Percentiles rank a stretch among this genome's conserved stretches.
Evolutionary conservation across 176 grass and related monocot genomes (phyloP).

Genomic region (Carex kokanica): DNA sequence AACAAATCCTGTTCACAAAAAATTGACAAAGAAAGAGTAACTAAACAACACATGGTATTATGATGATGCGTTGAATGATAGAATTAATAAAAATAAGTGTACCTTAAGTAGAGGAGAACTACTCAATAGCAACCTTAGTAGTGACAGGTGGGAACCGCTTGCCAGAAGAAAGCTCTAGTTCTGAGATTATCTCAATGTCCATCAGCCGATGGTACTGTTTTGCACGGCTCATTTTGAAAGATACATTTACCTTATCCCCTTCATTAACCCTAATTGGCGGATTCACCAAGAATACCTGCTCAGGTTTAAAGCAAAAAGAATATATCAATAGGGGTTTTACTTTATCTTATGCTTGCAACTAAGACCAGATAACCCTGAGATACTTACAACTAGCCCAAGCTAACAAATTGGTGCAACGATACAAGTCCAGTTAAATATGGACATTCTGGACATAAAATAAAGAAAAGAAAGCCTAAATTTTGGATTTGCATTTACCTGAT

Average conservation of each 20-base stretch:
- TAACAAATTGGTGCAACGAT: not conserved
- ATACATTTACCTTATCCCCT: constrained; percentile 68
- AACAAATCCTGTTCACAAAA: not conserved
- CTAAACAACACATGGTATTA: not conserved
- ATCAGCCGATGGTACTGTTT: constrained; percentile 95
- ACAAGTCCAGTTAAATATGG: not conserved
- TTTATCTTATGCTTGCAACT: not conserved
- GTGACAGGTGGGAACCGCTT: constrained; percentile 51
- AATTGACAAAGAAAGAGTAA: not conserved
- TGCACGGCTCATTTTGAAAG: constrained; percentile 78
- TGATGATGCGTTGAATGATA: not conserved
- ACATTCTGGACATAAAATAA: not conserved
- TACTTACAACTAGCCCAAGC: not conserved
- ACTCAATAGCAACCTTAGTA: constrained; percentile 72
- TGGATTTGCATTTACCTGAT: not conserved
- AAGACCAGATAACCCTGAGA: not conserved
- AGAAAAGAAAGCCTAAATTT: not conserved
- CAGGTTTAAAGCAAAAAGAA: not conserved
- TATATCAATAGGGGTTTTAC: constrained; percentile 6
- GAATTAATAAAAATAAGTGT: not conserved
- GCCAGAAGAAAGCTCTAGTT: constrained; percentile 68
- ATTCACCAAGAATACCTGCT: constrained; percentile 81
- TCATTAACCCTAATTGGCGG: constrained; percentile 55
- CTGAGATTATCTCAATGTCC: constrained; percentile 78
- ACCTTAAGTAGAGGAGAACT: constrained; percentile 28